Evolutionary conservation across 2,329 filamentous ascomycete genomes (phyloP).

Genomic region (Exophiala mesophila): DNA sequence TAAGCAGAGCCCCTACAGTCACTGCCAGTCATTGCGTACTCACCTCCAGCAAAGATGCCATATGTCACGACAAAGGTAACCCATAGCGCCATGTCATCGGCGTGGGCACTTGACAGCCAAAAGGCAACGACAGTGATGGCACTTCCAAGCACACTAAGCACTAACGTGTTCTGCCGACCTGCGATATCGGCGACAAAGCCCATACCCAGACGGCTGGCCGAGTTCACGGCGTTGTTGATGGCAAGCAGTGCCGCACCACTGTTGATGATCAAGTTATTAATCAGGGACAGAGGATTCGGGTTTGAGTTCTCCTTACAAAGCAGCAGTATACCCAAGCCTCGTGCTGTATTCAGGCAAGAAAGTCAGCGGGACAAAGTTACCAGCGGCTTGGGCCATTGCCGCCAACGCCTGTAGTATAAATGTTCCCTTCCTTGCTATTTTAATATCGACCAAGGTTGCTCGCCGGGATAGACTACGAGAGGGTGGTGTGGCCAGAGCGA

Average conservation of each 20-base stretch:
- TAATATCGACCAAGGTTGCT: slow-evolving; percentile 33
- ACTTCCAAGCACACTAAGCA: slow-evolving; percentile 31
- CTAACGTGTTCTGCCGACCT: slow-evolving; percentile 37
- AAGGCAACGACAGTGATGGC: slow-evolving; percentile 29
- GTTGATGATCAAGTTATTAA: no score
- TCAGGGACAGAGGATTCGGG: no score
- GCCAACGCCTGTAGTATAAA: slow-evolving; percentile 37
- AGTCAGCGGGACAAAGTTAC: slow-evolving; percentile 37
- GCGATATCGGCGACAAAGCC: slow-evolving; percentile 36
- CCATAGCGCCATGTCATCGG: slow-evolving; percentile 26
- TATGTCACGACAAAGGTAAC: slow-evolving; percentile 32
- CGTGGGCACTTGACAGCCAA: slow-evolving; percentile 27
- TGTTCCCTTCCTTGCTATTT: slow-evolving; percentile 31
- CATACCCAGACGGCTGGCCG: slow-evolving; percentile 36
- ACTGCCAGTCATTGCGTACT: background rate
- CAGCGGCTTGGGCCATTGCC: slow-evolving; percentile 35
- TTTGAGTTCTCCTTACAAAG: slow-evolving; percentile 21
- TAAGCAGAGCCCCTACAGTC: no score
- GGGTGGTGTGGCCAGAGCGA: slow-evolving; percentile 28
- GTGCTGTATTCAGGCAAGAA: slow-evolving; percentile 38
- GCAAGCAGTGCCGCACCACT: slow-evolving; percentile 38
- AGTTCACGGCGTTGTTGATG: slow-evolving; percentile 38
- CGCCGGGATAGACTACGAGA: slow-evolving; percentile 25
- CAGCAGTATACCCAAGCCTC: slow-evolving; percentile 34
- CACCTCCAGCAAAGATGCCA: slow-evolving; percentile 33